Evolutionary conservation across 495 filamentous ascomycete species (phyloP).

Genomic region (Tuber calosporum): DNA sequence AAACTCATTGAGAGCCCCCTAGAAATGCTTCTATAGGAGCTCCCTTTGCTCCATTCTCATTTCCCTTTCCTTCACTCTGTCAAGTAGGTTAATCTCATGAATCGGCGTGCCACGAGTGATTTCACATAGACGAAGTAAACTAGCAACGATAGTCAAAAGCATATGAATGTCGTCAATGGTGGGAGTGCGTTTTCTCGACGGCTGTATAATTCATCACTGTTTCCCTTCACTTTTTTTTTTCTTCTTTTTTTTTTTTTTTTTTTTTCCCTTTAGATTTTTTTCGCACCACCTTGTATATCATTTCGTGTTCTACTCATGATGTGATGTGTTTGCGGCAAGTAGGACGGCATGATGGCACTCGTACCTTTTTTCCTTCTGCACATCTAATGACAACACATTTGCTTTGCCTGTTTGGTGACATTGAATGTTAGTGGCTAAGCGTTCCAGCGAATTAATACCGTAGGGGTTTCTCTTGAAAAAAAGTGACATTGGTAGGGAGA

Average conservation of each 20-base stretch:
- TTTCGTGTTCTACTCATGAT: neutral
- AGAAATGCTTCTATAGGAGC: constrained; percentile 72
- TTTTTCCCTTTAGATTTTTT: neutral
- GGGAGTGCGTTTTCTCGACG: neutral
- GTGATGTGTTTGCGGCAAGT: neutral
- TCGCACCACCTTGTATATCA: neutral
- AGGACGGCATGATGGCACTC: neutral
- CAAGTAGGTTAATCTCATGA: constrained; percentile 5
- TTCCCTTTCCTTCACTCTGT: neutral
- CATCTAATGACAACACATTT: neutral
- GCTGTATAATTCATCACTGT: constrained; percentile 31
- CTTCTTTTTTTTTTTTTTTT: constrained; percentile 9
- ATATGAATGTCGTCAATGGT: neutral
- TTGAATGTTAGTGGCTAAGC: neutral
- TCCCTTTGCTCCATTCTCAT: neutral
- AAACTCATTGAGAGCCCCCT: constrained; percentile 93
- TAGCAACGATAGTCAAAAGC: neutral
- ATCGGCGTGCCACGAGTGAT: constrained; percentile 1
- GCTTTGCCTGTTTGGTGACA: neutral
- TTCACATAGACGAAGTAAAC: constrained; percentile 2
- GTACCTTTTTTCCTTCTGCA: constrained; percentile 6
- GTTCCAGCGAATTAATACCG: neutral
- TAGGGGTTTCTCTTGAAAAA: neutral
- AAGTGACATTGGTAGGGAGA: neutral
- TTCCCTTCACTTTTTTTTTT: neutral